Evolutionary conservation across 2,329 filamentous ascomycete genomes (phyloP).

Genomic region (Pezicula radicicola): DNA sequence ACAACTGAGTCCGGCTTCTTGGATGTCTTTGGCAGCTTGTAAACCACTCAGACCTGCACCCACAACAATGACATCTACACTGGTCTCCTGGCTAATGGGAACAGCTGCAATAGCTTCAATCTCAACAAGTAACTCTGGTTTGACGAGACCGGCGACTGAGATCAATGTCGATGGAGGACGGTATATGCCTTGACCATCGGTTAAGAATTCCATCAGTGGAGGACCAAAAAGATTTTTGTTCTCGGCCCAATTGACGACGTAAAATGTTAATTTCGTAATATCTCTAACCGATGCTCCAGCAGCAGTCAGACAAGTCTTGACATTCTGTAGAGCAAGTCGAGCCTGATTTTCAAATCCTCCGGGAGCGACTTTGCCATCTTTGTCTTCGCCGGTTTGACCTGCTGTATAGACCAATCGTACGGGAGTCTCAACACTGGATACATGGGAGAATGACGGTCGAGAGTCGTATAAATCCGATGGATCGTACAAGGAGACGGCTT

Average conservation of each 20-base stretch:
- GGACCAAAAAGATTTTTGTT: not conserved
- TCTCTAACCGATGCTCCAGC: not conserved
- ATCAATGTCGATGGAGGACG: not conserved
- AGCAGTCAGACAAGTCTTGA: not conserved
- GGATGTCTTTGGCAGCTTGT: constrained; percentile 12
- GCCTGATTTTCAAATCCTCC: not conserved
- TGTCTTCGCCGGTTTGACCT: constrained; percentile 8
- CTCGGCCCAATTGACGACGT: not conserved
- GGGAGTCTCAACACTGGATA: constrained; percentile 3
- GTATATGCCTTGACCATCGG: not conserved
- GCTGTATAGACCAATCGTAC: constrained; percentile 6
- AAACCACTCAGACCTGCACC: constrained; percentile 11
- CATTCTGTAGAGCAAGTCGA: constrained; percentile 9
- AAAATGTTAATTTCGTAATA: not conserved
- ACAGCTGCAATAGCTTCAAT: not conserved
- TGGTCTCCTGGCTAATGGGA: too few relatives aligned
- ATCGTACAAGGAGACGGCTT: too few relatives aligned
- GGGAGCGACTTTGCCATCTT: constrained; percentile 1
- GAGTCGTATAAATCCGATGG: not conserved
- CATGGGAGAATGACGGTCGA: constrained; percentile 2
- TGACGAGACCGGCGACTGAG: not conserved
- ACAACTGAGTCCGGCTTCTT: constrained; percentile 13
- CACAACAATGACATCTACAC: constrained; percentile 3
- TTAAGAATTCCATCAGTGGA: not conserved
- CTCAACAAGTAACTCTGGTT: not conserved